Evolutionary conservation across 129 eudicot genomes (phyloP), one percentile per base, ranked within the genome.

Genomic region (Kitagawia praeruptora): DNA sequence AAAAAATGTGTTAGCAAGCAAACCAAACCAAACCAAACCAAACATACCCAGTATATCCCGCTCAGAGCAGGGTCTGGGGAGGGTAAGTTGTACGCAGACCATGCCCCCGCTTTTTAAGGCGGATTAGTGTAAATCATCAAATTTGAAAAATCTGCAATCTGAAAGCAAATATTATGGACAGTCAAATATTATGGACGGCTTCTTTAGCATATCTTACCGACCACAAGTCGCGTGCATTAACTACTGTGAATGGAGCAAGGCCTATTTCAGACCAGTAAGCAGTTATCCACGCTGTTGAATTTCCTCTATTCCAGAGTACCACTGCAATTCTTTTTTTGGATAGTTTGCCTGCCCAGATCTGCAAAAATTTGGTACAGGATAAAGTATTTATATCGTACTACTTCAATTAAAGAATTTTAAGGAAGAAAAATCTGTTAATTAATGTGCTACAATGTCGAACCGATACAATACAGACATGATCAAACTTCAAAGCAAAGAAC

Each of bases 341-440:
- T 6, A 93, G 85, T 27, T 90, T 91, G 23, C 98, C 97, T 11
- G 91, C 90, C 98, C 98, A 93, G 21, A 93, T 91, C 98, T 93
- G 85, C 79, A 47, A 69, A 67, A n/a, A 37, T 69, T 27, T 23
- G 10, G 0, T 14, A 45, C 27, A 12, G 25, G 8, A 41, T 21
- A 21, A 18, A 71, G 5, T 38, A 71, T 27, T 0, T 28, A 12
- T 31, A 13, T 58, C 28, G n/a, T 6, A 21, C 25, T 1, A 6
- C 2, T 6, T 56, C n/a, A 21, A 23, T 1, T 56, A 11, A 51
- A 51, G 61, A 5, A 51, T 49, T 4, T 3, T 4, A 15, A 0
- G 56, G 21, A 18, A 49, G 19, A 49, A 49, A 49, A 2, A 0
- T 48, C 4, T 48, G 19, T 14, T 4, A 48, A 15, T 48, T 14